These are phyloP conservation scores for Erythrophleum ivorense DNA, from an alignment of 331 rosid species.

Conservation along the genomic window DNA sequence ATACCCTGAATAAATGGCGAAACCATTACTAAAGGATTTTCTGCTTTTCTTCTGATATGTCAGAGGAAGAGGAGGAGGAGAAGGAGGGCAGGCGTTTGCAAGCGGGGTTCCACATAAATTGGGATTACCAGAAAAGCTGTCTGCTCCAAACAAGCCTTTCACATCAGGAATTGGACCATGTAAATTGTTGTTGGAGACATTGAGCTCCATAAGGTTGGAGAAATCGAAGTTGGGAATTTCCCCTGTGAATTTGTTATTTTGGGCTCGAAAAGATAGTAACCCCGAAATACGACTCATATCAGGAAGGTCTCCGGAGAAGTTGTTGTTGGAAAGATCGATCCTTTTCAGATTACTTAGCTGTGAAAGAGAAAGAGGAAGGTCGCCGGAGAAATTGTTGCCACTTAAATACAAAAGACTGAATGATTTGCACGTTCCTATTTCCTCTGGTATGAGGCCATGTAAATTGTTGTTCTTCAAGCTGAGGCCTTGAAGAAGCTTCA, in stretches of 20 bases:
- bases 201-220: slow-evolving; percentile 52
- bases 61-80: slow-evolving; percentile 22
- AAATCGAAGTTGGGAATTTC: slow-evolving; percentile 59
- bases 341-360: slow-evolving; percentile 53
- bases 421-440: slow-evolving; percentile 51
- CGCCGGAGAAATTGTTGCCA: slow-evolving; percentile 58
- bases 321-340: slow-evolving; percentile 54
- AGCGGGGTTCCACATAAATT: slow-evolving; percentile 71
- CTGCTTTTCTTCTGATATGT: slow-evolving; percentile 16
- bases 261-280: slow-evolving; percentile 56
- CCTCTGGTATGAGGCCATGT: slow-evolving; percentile 54
- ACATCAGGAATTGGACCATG: slow-evolving; percentile 60
- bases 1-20: slow-evolving; percentile 55
- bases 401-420: slow-evolving; percentile 56
- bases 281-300: slow-evolving; percentile 51
- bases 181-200: slow-evolving; percentile 69
- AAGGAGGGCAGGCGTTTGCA: slow-evolving; percentile 48
- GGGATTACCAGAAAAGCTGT: slow-evolving; percentile 64
- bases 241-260: slow-evolving; percentile 64
- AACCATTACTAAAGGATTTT: slow-evolving; percentile 11
- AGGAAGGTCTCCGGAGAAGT: slow-evolving; percentile 64
- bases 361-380: slow-evolving; percentile 57
- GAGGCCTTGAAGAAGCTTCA: slow-evolving; percentile 42
- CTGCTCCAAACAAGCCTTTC: slow-evolving; percentile 44
- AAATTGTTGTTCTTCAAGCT: slow-evolving; percentile 54